A percentile compares a stretch with the other conserved stretches of the same genome.
phyloP scores from a whole-genome alignment of 257 asterid genomes.

The Penstemon newberryi region DNA sequence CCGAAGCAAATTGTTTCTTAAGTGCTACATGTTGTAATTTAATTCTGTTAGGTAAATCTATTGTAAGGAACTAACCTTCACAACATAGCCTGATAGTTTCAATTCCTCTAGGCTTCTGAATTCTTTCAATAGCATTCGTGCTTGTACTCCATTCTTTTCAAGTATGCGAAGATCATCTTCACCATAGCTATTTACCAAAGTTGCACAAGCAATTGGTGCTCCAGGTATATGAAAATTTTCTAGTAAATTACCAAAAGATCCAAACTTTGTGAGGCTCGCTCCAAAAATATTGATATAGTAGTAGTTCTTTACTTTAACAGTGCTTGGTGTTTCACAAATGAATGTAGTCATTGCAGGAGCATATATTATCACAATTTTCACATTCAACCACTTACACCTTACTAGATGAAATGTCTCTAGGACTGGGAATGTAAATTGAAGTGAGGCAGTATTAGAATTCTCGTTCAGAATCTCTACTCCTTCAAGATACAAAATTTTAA shows the following conservation, averaged over 20 bases:
- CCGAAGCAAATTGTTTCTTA: not conserved
- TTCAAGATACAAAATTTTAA: not conserved
- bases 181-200: not conserved
- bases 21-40: not conserved
- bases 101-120: not conserved
- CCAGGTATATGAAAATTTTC: not conserved
- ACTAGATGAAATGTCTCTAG: not conserved
- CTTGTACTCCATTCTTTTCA: not conserved
- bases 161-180: not conserved
- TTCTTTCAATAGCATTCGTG: not conserved
- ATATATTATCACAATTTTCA: not conserved
- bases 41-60: not conserved
- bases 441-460: not conserved
- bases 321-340: not conserved
- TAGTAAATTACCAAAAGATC: not conserved
- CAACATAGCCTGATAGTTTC: not conserved
- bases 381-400: conserved; percentile 5
- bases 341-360: not conserved
- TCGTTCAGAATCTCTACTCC: not conserved
- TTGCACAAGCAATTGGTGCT: not conserved
- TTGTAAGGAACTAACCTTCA: not conserved
- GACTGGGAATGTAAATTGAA: not conserved
- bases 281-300: not conserved
- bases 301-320: not conserved
- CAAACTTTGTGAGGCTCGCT: not conserved